Evolutionary conservation across 441 rosid species (phyloP).

Genomic region (Jatropha multifida): DNA sequence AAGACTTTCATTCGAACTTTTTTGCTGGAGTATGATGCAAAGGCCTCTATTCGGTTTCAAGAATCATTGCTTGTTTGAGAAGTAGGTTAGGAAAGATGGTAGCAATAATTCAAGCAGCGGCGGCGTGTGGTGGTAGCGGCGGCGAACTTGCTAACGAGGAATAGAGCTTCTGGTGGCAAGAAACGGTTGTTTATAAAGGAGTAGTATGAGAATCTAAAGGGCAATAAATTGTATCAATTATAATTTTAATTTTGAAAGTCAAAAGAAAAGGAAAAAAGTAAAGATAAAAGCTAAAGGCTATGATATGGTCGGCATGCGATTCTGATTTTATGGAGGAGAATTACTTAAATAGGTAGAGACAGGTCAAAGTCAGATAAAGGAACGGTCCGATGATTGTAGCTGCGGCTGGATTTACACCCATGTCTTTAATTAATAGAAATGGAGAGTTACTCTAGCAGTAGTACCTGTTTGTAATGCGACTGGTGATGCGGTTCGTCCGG

Average conservation of each 20-base stretch:
- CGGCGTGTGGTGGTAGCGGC: not conserved
- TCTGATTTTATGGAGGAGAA: not conserved
- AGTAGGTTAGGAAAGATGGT: no score
- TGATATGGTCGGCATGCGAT: constrained; percentile 22
- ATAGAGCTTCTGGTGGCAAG: not conserved
- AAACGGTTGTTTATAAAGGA: constrained; percentile 1
- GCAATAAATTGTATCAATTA: not conserved
- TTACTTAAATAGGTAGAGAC: not conserved
- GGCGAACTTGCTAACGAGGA: not conserved
- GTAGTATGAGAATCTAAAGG: not conserved
- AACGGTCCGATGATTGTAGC: constrained; percentile 21
- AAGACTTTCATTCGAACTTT: constrained; percentile 15
- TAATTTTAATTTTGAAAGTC: not conserved
- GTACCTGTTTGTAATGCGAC: not conserved
- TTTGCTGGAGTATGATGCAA: not conserved
- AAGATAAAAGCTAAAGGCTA: not conserved
- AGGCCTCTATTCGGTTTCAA: not conserved
- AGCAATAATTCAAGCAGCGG: not conserved
- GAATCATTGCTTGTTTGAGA: not conserved
- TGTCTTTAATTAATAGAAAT: not conserved
- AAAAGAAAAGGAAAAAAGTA: not conserved
- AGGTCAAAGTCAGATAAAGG: constrained; percentile 23
- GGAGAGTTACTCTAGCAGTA: not conserved
- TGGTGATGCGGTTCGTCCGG: not conserved
- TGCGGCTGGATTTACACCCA: constrained; percentile 6